Conservation (phyloP, 352 stramenopile genomes). For the Phytopythium delawarense region DNA sequence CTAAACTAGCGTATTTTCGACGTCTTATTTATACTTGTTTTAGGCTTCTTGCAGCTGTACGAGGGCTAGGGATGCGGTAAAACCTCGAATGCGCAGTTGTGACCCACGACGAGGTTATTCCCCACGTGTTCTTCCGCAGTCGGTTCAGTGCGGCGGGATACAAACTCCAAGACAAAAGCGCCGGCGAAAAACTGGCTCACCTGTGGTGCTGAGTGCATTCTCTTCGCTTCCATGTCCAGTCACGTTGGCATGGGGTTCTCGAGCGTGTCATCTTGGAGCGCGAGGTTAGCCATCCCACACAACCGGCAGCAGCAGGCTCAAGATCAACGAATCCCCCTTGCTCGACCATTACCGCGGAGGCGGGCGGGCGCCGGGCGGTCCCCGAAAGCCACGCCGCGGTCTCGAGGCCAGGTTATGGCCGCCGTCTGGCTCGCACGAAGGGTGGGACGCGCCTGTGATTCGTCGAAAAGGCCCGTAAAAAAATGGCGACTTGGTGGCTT, state of each 20-base stretch:
- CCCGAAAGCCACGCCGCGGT: background rate
- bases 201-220: too few relatives aligned
- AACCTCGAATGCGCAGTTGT: background rate
- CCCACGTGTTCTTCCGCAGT: background rate
- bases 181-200: background rate
- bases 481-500: background rate
- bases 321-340: too few relatives aligned
- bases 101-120: background rate
- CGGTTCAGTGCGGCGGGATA: background rate
- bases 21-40: too few relatives aligned
- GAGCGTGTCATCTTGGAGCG: too few relatives aligned
- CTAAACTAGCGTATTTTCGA: too few relatives aligned
- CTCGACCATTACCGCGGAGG: background rate
- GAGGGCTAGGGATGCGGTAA: background rate
- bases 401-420: background rate
- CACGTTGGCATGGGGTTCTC: too few relatives aligned
- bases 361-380: too few relatives aligned
- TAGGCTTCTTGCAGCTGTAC: constrained; percentile 3
- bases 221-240: too few relatives aligned
- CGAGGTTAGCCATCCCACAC: too few relatives aligned
- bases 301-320: too few relatives aligned
- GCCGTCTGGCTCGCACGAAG: constrained; percentile 4
- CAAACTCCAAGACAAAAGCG: background rate
- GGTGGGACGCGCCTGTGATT: background rate
- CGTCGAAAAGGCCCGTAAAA: background rate